Evolutionary conservation across 2,329 filamentous ascomycete genomes (phyloP), one percentile per base, ranked within the genome.

Genomic region (Sclerotinia trifoliorum): DNA sequence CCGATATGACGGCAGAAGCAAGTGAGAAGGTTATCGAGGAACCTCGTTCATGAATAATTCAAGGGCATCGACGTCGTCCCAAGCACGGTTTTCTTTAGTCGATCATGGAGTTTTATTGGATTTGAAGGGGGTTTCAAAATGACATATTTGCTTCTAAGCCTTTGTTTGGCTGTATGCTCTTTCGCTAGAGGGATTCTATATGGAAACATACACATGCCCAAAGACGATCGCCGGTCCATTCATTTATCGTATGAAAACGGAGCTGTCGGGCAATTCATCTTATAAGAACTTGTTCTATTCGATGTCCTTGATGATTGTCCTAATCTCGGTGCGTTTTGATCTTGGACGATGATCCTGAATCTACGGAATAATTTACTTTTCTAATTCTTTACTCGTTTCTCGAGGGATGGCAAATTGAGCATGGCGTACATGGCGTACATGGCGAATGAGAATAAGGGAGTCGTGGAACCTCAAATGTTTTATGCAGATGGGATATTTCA

Each of bases 1-100:
- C 73, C 35, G 75, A 79, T 52, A 71, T 77, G n/a, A 76, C 77
- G 52, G 70, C 56, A 46, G 68, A 73, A 52, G 55, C 55, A 29
- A 58, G 56, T 39, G 69, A 58, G 39, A 70, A 70, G 63, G 63
- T 58, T 24, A 61, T 49, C 35, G 60, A 71, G 55, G 63, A 55
- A 65, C 39, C 48, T 54, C 42, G 58, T n/a, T 64, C 60, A 49
- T 70, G 66, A 65, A 15, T 17, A 65, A 48, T 49, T 21, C 32
- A 67, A 17, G 35, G 32, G 32, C 17, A 15, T 24, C 10, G 42
- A 51, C 19, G 35, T 48, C 26, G 46, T 62, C 24, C 26, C 21
- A 32, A 26, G 17, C 15, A 67, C 48, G 15, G 46, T 24, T 44
- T 42, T 24, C 17, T 35, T 62, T 26, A 26, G 60, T 17, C 29